Conservation (phyloP, 1,284 basidiomycete genomes). For the Rugosomyces carneus region DNA sequence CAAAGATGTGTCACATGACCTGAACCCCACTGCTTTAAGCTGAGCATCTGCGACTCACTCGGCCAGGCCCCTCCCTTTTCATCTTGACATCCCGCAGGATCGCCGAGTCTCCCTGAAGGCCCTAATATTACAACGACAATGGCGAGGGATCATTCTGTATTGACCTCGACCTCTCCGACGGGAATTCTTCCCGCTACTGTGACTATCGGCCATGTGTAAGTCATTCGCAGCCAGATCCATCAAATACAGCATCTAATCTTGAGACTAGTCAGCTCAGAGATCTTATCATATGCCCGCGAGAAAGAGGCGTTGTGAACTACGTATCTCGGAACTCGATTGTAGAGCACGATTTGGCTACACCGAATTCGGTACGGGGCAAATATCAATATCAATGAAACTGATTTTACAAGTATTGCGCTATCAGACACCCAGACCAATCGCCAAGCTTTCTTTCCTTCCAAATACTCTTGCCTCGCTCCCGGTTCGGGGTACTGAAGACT, state of each 20-base stretch:
- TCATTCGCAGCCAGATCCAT: conserved; percentile 16
- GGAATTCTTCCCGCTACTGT: conserved; percentile 43
- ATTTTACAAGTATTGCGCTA: neutral
- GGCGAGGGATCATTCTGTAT: conserved; percentile 40
- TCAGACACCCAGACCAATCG: conserved; percentile 46
- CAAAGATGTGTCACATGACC: too few relatives aligned
- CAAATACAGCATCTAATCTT: conserved; percentile 5
- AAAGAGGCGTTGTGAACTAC: conserved; percentile 65
- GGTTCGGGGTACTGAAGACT: conserved; percentile 40
- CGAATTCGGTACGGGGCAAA: conserved; percentile 39
- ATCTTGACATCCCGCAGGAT: neutral
- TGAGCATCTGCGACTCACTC: too few relatives aligned
- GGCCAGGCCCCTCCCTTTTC: neutral
- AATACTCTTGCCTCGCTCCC: conserved; percentile 65
- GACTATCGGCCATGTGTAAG: conserved; percentile 68
- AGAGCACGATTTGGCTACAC: conserved; percentile 56
- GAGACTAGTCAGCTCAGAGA: conserved; percentile 63
- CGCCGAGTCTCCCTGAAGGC: conserved; percentile 2
- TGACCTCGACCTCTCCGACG: conserved; percentile 41
- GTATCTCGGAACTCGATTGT: conserved; percentile 51
- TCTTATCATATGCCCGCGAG: conserved; percentile 66
- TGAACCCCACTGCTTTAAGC: too few relatives aligned
- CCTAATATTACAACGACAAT: conserved; percentile 26
- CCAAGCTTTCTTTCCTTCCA: conserved; percentile 54
- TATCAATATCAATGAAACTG: conserved; percentile 11